Percentiles rank a stretch among this genome's conserved stretches.
Evolutionary conservation across 768 basidiomycete species (phyloP).

Genomic region (Amanita pallidorosea): DNA sequence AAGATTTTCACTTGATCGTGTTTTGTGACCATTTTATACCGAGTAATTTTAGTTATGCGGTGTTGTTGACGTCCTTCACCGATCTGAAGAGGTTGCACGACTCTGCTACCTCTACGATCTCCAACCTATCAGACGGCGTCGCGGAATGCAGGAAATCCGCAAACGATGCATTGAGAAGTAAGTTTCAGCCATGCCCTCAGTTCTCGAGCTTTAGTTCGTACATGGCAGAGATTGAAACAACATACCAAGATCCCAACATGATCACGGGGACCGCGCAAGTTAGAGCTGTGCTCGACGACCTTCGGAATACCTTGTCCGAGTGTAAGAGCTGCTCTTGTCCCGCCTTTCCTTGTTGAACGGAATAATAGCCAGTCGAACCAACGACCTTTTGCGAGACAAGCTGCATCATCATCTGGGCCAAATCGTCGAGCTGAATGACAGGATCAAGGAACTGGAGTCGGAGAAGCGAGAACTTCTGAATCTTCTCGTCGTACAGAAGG

Average conservation of each 20-base stretch:
- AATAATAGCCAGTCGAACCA: constrained; percentile 24
- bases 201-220: background rate
- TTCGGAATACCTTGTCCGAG: constrained; percentile 10
- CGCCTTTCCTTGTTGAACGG: background rate
- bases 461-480: constrained; percentile 16
- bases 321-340: constrained; percentile 12
- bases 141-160: background rate
- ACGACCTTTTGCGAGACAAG: constrained; percentile 28
- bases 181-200: background rate
- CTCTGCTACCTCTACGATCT: background rate
- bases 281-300: background rate
- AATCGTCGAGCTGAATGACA: constrained; percentile 20
- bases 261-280: background rate
- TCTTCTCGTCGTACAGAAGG: constrained; percentile 10
- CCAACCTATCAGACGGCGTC: background rate
- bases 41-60: background rate
- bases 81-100: constrained; percentile 8
- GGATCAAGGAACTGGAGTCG: constrained; percentile 24
- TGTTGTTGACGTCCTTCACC: constrained; percentile 6
- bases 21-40: background rate
- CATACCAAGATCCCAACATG: background rate
- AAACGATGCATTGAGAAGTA: background rate
- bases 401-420: constrained; percentile 21
- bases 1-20: background rate
- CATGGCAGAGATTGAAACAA: background rate